Evolutionary conservation across 2,329 filamentous ascomycete genomes (phyloP), one percentile per base, ranked within the genome.

Genomic region (Microthyrium microscopicum): DNA sequence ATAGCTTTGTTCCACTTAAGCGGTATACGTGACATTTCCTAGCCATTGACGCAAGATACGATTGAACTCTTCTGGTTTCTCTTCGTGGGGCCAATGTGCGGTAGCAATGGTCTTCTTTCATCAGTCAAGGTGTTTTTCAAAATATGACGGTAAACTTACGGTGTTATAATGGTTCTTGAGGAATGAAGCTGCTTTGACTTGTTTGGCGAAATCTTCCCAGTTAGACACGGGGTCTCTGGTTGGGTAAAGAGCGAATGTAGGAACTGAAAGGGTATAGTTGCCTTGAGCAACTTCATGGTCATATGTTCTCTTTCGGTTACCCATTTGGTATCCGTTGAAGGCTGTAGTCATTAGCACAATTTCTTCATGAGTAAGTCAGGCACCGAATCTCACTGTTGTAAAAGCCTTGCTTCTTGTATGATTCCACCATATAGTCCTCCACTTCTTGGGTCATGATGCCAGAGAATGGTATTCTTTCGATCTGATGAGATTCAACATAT

Each of bases 351-450:
- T 8, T 11, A 26, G 26, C 9, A 26, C 12, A 7, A 11, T 32
- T 8, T 15, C 9, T 26, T 8, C 7, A 26, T 11, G 11, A 8
- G 11, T 26, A 8, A 34, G 8, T n/a, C 7, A 11, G 16, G 8
- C 8, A 11, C 24, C 6, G 9, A 9, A 33, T 8, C 24, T 33
- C 19, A 34, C 31, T 37, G 25, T 27, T 37, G 22, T 35, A 36
- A 20, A 37, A 37, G 7, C 35, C 35, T 20, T 37, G 35, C 25
- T 37, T 37, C 21, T 24, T 20, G 22, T 37, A 37, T 19, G 30
- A 35, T 11, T 18, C 13, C 7, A 37, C 35, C 35, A 37, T 37
- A 21, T 37, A 37, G 13, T 37, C 35, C 24, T 37, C 35, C 6
- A 37, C 35, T 12, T 25, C n/a, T 9, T 20, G 18, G 7, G 21